These are phyloP conservation scores for Mariannaea elegans DNA, from an alignment of 2,329 filamentous ascomycete species.

Conservation along the genomic window DNA sequence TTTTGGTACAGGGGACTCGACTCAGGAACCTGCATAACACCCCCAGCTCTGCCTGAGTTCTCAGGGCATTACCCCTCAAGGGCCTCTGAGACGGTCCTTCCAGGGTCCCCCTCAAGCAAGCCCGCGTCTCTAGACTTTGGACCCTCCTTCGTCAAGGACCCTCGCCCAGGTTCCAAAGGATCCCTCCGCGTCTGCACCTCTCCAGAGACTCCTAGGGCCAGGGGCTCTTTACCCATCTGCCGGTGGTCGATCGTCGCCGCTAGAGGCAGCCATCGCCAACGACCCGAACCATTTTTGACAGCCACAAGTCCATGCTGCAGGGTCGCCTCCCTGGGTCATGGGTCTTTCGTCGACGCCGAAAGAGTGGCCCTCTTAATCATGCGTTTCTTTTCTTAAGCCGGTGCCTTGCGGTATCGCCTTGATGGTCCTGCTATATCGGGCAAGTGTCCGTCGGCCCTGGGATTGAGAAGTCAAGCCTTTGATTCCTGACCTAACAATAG, in stretches of 20 bases:
- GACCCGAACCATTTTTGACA: slow-evolving; percentile 17
- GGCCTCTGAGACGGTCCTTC: slow-evolving; percentile 5
- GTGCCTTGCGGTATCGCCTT: slow-evolving; percentile 12
- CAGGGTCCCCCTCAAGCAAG: slow-evolving; percentile 11
- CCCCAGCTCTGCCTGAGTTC: slow-evolving; percentile 23
- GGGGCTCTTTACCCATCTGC: slow-evolving; percentile 26
- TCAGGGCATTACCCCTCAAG: slow-evolving; percentile 15
- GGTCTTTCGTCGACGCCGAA: slow-evolving; percentile 24
- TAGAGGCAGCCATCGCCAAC: slow-evolving; percentile 23
- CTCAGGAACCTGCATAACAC: slow-evolving; percentile 29
- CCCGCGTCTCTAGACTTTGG: slow-evolving; percentile 11
- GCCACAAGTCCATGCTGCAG: slow-evolving; percentile 13
- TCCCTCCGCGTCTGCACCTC: slow-evolving; percentile 16
- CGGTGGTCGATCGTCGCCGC: slow-evolving; percentile 32
- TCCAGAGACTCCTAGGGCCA: slow-evolving; percentile 15
- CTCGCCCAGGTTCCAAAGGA: slow-evolving; percentile 2
- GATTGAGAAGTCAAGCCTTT: background rate
- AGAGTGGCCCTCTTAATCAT: slow-evolving; percentile 19
- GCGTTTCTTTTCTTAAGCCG: slow-evolving; percentile 6
- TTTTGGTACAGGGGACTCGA: slow-evolving; percentile 9
- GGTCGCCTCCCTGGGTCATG: slow-evolving; percentile 22
- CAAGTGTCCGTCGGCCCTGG: slow-evolving; percentile 12
- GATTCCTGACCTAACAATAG: slow-evolving; percentile 7
- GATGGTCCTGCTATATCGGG: slow-evolving; percentile 19
- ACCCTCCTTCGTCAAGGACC: background rate